phyloP scores from a whole-genome alignment of 169 alveolate species.

The Plasmodium knowlesi region DNA sequence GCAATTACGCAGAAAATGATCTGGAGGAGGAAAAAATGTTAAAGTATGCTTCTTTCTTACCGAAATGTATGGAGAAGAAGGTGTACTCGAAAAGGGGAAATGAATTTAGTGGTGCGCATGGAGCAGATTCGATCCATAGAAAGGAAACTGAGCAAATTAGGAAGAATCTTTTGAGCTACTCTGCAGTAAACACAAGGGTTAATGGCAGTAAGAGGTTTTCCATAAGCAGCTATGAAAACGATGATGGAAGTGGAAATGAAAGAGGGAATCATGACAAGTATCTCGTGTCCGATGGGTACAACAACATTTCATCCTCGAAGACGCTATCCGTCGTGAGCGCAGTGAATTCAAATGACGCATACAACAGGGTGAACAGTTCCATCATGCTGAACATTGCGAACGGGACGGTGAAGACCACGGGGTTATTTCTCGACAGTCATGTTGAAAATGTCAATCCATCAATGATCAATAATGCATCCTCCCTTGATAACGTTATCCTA shows the following conservation, averaged over 20 bases:
- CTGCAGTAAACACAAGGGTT: neutral
- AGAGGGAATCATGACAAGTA: neutral
- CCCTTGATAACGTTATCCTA: neutral
- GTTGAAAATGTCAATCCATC: slow-evolving; percentile 15
- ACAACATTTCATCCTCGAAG: neutral
- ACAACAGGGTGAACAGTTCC: neutral
- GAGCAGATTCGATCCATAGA: neutral
- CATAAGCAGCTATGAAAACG: neutral
- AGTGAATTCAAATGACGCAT: neutral
- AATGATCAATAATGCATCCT: slow-evolving; percentile 6
- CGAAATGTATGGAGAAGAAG: slow-evolving; percentile 27
- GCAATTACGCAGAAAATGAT: neutral
- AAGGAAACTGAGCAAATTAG: neutral
- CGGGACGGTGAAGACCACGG: slow-evolving; percentile 27
- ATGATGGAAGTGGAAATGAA: neutral
- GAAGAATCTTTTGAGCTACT: neutral
- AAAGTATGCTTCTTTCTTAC: slow-evolving; percentile 22
- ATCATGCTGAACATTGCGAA: slow-evolving; percentile 21
- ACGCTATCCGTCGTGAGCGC: neutral
- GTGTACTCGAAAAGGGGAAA: slow-evolving; percentile 20
- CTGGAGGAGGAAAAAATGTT: neutral
- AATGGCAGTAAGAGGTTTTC: neutral
- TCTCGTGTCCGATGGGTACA: neutral
- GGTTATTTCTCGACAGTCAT: neutral
- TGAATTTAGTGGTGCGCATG: neutral